Evolutionary conservation across 2,329 filamentous ascomycete genomes (phyloP), one percentile per base, ranked within the genome.

Genomic region (Aspergillus sojae): DNA sequence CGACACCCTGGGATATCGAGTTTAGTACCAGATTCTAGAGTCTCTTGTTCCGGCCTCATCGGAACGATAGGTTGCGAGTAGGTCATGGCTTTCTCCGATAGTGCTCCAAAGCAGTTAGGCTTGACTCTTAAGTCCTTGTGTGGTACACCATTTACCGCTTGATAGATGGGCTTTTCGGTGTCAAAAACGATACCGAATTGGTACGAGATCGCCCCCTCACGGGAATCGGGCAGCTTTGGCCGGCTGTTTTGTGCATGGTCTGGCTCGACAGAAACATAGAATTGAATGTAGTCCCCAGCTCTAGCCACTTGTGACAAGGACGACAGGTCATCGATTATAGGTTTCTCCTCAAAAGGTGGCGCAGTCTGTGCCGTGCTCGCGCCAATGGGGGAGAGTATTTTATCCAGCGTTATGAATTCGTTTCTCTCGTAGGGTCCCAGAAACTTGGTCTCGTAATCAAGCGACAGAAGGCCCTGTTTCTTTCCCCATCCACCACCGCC

Each of bases 401-500:
- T 58, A 56, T 71, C 64, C 11, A 79, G 57, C 23, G 61, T 30
- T 19, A 67, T 45, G 19, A 74, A 58, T 11, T 64, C 61, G 9
- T 66, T 56, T n/a, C 46, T 59, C 12, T 62, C 62, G 34, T 56
- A 26, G 57, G 67, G 62, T 39, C 67, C 69, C 2, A 64, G 43
- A 52, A 79, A 78, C 52, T 69, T 71, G 45, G 72, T 71, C 62
- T 80, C 79, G 11, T 78, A 78, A 62, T 81, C 79, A 5, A 81
- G 63, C 1, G 79, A 80, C 23, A 81, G 71, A 11, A 81, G 72
- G 3, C 79, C 79, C 59, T 79, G 77, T 65, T 80, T 81, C 67
- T 81, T 80, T n/a, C 79, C 79, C 79, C 79, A 81, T 63, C 79
- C 79, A 46, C 79, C 79, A 41, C 79, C 79, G 19, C 79, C 79